Evolutionary conservation across 1,139 yeast species (phyloP), one percentile per base, ranked within the genome.

Genomic region (Pneumocystis jirovecii): DNA sequence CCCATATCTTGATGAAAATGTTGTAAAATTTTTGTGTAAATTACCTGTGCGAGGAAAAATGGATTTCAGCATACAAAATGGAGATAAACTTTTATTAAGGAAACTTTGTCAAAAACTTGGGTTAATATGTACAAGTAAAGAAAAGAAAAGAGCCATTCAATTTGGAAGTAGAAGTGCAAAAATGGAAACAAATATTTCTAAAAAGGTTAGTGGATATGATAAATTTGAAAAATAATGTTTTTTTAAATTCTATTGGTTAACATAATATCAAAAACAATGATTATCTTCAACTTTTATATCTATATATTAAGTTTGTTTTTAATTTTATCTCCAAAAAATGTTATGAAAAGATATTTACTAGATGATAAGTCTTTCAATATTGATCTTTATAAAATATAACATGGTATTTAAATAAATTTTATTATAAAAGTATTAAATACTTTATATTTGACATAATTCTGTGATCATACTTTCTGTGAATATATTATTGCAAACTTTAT

Each of bases 131-230:
- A 0, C 74, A 91, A 60, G 74, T 70, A 0, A 81, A 81, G 97
- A 93, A 72, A 83, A 86, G n/a, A 93, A 93, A 73, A 78, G 98
- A 63, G 99, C 99, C 0, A 90, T 93, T 68, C 98, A 93, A 73
- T 93, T 93, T 76, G 99, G 99, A 0, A 88, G 97, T 0, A 85
- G 87, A 70, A 87, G 96, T 72, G 98, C 99, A 1, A 93, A 93
- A 74, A 83, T 93, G 85, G 93, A 87, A 69, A 76, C 82, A 10
- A 93, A 91, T 0, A 83, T 85, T 64, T 7, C 15, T 37, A 83
- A 86, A 10, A 83, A 82, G 70, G 75, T 79, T 39, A 84, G 70
- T 95, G 95, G 1, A 19, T 84, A 87, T 0, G 88, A 85, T 69
- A 73, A 72, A 57, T 65, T 78, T 4, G 56, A 59, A 35, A 45